Conservation (phyloP, 805 yeast genomes). For the Alloascoidea hylecoeti region DNA sequence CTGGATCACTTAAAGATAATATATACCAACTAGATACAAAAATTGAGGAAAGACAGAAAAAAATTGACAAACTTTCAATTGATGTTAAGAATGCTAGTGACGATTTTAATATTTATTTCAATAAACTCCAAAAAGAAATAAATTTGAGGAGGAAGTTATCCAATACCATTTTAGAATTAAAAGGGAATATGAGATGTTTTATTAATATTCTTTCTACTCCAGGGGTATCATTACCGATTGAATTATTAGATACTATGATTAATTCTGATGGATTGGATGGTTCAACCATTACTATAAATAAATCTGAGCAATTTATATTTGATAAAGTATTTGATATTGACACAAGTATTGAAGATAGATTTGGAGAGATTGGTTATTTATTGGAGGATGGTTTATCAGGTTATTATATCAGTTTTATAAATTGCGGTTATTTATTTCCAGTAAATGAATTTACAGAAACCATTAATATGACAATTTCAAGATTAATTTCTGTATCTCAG, state of each 20-base stretch:
- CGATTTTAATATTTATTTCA: not conserved
- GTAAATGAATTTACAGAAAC: not conserved
- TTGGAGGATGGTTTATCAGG: not conserved
- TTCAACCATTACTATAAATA: not conserved
- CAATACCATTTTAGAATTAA: not conserved
- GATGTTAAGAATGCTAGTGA: not conserved
- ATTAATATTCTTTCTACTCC: not conserved
- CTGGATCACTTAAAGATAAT: not conserved
- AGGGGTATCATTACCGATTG: not conserved
- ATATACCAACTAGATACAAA: not conserved
- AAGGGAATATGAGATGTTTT: not conserved
- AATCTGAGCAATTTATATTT: not conserved
- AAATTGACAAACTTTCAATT: not conserved
- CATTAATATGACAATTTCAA: not conserved
- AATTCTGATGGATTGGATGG: not conserved
- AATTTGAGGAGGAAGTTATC: constrained; percentile 1
- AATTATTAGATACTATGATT: not conserved
- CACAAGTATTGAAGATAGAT: not conserved
- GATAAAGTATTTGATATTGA: not conserved
- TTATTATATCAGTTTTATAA: not conserved
- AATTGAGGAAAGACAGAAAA: not conserved
- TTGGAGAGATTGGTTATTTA: constrained; percentile 1
- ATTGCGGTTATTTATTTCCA: not conserved
- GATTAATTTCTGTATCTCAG: not conserved
- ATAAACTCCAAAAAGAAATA: not conserved